These are phyloP conservation scores for Silybum marianum DNA, from an alignment of 129 eudicot species.

Conservation along the genomic window DNA sequence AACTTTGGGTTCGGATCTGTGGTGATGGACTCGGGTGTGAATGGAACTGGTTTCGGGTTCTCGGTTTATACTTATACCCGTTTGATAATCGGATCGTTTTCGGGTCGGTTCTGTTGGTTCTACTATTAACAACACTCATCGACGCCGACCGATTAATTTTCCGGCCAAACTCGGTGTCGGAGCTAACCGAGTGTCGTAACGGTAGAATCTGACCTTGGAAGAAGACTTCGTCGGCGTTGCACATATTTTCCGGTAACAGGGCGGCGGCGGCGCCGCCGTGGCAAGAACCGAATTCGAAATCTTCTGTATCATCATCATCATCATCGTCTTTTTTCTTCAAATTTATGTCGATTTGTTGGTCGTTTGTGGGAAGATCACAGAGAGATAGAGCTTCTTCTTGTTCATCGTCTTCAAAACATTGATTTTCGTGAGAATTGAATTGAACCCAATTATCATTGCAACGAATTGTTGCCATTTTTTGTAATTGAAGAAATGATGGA, in stretches of 20 bases:
- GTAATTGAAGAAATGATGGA: conserved; percentile 12
- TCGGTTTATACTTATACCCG: conserved; percentile 35
- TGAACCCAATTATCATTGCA: conserved; percentile 32
- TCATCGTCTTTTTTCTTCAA: conserved; percentile 8
- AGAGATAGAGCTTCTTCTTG: conserved; percentile 75
- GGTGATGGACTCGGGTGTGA: conserved; percentile 96
- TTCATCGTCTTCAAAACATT: conserved; percentile 38
- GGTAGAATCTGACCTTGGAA: conserved; percentile 86
- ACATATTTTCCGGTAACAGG: conserved; percentile 60
- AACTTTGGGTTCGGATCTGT: conserved; percentile 43
- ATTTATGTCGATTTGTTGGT: conserved; percentile 16
- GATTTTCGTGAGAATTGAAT: conserved; percentile 29
- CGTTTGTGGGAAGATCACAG: conserved; percentile 68
- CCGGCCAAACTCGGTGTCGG: conserved; percentile 27
- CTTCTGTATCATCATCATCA: conserved; percentile 30
- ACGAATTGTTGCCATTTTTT: conserved; percentile 39
- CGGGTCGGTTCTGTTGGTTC: conserved; percentile 35
- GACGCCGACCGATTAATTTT: conserved; percentile 59
- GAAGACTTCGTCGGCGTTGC: conserved; percentile 85
- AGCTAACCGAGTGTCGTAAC: conserved; percentile 67
- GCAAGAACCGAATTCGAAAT: conserved; percentile 71
- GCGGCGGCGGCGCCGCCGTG: conserved; percentile 25
- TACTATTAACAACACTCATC: conserved; percentile 49
- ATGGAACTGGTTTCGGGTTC: conserved; percentile 63
- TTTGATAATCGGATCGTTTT: conserved; percentile 10